phyloP scores from a whole-genome alignment of 495 filamentous ascomycete genomes.

The Neurospora hispaniola region DNA sequence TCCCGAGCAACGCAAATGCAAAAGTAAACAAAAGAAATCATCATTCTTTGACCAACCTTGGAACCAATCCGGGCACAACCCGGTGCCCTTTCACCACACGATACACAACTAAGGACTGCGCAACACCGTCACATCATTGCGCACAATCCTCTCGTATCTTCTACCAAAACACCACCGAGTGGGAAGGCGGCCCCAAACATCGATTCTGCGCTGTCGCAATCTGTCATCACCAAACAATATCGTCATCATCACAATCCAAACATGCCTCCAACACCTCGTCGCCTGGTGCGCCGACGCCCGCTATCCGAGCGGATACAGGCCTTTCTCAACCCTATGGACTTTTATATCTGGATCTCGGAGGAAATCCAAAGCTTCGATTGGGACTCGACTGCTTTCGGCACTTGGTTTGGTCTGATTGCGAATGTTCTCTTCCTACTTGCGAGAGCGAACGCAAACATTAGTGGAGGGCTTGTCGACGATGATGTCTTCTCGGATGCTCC shows the following conservation, averaged over 20 bases:
- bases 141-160: neutral
- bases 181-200: neutral
- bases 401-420: conserved; percentile 58
- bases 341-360: conserved; percentile 79
- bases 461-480: conserved; percentile 36
- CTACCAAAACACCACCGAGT: neutral
- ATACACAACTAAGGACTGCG: neutral
- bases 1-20: neutral
- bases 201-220: neutral
- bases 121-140: neutral
- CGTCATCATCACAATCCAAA: neutral
- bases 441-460: conserved; percentile 50
- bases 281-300: conserved; percentile 71
- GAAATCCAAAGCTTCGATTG: conserved; percentile 80
- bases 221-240: neutral
- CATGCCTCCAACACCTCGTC: conserved; percentile 24
- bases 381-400: conserved; percentile 71
- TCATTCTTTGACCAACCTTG: neutral
- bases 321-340: conserved; percentile 78
- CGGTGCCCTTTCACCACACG: neutral
- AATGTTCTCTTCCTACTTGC: conserved; percentile 78
- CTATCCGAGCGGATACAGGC: conserved; percentile 64
- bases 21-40: neutral
- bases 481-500: conserved; percentile 75
- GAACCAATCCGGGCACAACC: neutral